Base-by-base conservation (phyloP, 257 asterid species). In the Haberlea rhodopensis region DNA sequence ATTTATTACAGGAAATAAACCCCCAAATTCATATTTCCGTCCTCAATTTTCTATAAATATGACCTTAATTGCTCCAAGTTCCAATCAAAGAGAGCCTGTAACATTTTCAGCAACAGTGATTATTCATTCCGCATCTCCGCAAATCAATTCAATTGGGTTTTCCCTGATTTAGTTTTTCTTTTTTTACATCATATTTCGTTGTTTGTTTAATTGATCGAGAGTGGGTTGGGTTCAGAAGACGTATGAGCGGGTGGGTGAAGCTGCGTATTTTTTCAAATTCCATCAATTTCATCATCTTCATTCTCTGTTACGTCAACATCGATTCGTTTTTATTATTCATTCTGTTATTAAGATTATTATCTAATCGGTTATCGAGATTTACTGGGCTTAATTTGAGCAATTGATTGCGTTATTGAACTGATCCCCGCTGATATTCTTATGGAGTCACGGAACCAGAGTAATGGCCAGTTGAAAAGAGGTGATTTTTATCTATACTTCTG, bases 201-300 rank as follows among this genome's bases (percentile, higher is more conserved):
- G 27, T 5, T 5, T 25, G 32, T 57, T 27, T 5, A 19, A 1
- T 6, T 28, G 61, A 28, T 31, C 34, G 28, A 58, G 22, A 54
- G 34, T 23, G 32, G 46, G 24, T 2, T 27, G 5, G 72, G 60
- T 69, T 74, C 48, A 45, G 69, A 31, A 76, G 43, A 77, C 87
- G 88, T 73, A 80, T 80, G 86, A 80, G 79, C 75, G 69, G 77
- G 65, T 70, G 64, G 73, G 68, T 63, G 52, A 67, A 71, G 74
- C 80, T 79, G 75, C 74, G 65, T 29, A 46, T 51, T 71, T 63
- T 78, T 54, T 70, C 78, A 11, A 67, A 76, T 72, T 73, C 77
- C 66, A 73, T 46, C 53, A 73, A 69, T 63, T 78, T 65, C 70
- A 37, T 65, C 66, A 49, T 68, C 52, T 60, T 34, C n/a, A 5